Evolutionary conservation across 768 basidiomycete genomes (phyloP), one percentile per base, ranked within the genome.

Genomic region (Tephrocybe sp.): DNA sequence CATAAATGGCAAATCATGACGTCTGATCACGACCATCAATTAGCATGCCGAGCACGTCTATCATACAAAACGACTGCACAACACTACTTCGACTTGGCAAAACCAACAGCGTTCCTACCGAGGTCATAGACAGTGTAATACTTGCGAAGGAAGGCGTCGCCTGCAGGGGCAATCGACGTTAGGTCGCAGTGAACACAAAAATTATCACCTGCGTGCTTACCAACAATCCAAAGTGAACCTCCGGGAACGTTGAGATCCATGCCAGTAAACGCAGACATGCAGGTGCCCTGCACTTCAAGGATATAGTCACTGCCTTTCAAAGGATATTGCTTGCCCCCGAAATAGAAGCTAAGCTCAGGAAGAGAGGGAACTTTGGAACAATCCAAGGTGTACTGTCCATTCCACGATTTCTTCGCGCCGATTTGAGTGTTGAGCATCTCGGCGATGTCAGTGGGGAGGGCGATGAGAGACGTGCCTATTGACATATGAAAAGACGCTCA

Each of bases 401-500:
- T 97, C 94, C 94, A 98, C 1, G 86, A 82, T 63, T 86, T 91
- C 72, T 80, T 88, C 12, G 95, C 95, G 51, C 97, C 97, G 45
- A 99, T 97, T 67, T 88, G 84, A 25, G 87, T 75, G 71, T 99
- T 98, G 61, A 99, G 75, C 91, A 99, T 91, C 76, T 99, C 97
- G 45, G 97, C 94, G 46, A 98, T 79, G 62, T 98, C 95, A 49
- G 86, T 84, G 43, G 95, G 95, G 42, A 95, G 75, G 42, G 88
- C 95, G 59, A 98, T 97, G 53, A 97, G 76, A 6, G 92, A 94
- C 33, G 97, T 97, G 47, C 94, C 93, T 85, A 62, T 89, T 91
- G 41, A 90, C 87, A 59, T 18, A 31, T 21, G 30, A 30, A 12
- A 30, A 30, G 6, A 12, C 12, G 10, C 10, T 43, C 11, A 43